Percentiles rank a stretch among this genome's conserved stretches.
Conservation (phyloP, 2,329 filamentous ascomycete genomes). For the Cytospora mali region DNA sequence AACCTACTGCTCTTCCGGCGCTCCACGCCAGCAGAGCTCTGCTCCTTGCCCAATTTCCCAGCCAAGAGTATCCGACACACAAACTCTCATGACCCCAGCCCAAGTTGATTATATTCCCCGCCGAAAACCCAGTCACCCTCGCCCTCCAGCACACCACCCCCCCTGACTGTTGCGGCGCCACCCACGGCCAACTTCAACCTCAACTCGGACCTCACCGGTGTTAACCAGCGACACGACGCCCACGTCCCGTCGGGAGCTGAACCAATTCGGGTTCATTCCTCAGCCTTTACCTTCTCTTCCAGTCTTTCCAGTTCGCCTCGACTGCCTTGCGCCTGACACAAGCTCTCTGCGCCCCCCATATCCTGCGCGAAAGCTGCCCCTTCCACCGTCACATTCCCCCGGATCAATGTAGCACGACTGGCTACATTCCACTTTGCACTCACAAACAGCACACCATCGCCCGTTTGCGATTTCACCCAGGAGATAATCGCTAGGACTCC, state of each 20-base stretch:
- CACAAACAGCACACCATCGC: constrained; percentile 18
- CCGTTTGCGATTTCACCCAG: constrained; percentile 7
- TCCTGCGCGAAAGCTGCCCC: constrained; percentile 15
- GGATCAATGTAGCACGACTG: constrained; percentile 24
- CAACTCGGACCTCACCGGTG: constrained; percentile 3
- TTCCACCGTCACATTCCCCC: constrained; percentile 1
- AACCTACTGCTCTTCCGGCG: constrained; percentile 38
- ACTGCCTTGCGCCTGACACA: constrained; percentile 13
- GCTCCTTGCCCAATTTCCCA: constrained; percentile 23
- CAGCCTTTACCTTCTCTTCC: neutral
- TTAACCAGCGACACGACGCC: constrained; percentile 10
- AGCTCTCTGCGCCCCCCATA: constrained; percentile 3
- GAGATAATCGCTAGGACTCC: constrained; percentile 11
- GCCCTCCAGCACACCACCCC: constrained; percentile 3
- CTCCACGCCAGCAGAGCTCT: constrained; percentile 42
- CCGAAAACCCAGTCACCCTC: constrained; percentile 4
- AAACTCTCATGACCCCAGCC: constrained; percentile 9
- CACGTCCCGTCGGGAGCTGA: constrained; percentile 6
- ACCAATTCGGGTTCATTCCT: constrained; percentile 8
- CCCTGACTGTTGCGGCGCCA: constrained; percentile 11
- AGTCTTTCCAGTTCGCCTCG: neutral
- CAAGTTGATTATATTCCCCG: constrained; percentile 12
- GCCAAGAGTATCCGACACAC: constrained; percentile 14
- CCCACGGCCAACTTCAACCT: constrained; percentile 11
- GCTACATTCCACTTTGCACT: constrained; percentile 16